Conservation (phyloP, 192 early-diverging fungal species). For the Mortierella hygrophila region DNA sequence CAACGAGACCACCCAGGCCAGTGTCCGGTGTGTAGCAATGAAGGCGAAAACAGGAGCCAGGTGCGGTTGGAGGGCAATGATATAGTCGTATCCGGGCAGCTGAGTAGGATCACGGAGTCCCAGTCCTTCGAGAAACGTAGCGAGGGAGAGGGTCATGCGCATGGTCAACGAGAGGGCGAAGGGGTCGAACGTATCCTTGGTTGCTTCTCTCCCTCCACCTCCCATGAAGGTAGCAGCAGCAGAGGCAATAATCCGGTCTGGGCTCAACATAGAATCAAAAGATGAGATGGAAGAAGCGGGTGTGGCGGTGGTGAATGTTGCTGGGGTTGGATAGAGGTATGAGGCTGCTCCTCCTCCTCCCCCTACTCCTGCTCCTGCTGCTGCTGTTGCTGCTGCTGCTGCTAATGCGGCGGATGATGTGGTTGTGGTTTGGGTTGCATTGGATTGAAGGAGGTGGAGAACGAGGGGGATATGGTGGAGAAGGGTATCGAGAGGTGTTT, state of each 20-base stretch:
- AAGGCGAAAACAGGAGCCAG: constrained; percentile 14
- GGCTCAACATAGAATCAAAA: neutral
- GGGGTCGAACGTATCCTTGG: neutral
- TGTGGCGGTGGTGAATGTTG: neutral
- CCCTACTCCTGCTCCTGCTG: too few species aligned
- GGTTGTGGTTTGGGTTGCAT: constrained; percentile 10
- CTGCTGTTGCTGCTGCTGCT: neutral
- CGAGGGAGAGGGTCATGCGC: constrained; percentile 15
- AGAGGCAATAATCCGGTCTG: neutral
- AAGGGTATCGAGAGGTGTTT: constrained; percentile 48
- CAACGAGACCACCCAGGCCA: constrained; percentile 45
- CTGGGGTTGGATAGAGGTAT: neutral
- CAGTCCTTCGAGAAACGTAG: constrained; percentile 28
- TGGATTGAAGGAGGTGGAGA: constrained; percentile 40
- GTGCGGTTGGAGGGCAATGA: constrained; percentile 8
- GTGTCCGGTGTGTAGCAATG: constrained; percentile 22
- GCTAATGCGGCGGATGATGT: neutral
- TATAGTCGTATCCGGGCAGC: constrained; percentile 36
- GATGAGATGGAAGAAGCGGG: neutral
- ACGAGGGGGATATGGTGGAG: constrained; percentile 27
- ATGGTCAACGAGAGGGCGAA: constrained; percentile 22
- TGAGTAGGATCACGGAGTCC: constrained; percentile 21
- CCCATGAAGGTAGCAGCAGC: neutral
- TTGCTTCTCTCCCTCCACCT: neutral
- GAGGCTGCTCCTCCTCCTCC: neutral